Evolutionary conservation across 345 rosid genomes (phyloP), one percentile per base, ranked within the genome.

Genomic region (Clarkia xantiana): DNA sequence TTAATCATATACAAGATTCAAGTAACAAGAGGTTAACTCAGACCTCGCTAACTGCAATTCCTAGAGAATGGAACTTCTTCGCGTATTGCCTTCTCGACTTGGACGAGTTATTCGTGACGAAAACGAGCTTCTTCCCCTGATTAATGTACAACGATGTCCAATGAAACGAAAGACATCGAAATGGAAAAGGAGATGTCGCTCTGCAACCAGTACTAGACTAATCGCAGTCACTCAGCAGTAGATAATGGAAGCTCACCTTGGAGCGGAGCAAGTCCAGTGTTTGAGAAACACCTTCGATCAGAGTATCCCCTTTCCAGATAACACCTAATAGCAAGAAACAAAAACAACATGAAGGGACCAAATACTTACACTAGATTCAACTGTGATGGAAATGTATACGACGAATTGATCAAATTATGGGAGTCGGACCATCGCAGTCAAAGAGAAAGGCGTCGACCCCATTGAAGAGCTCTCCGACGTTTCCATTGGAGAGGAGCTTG

Each of bases 301-400:
- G 94, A 60, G 61, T 75, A 39, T 83, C 85, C 15, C 94, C 94
- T 64, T 73, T 91, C 96, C 96, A 86, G 42, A 91, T 86, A n/a
- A 91, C 98, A 50, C 96, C 93, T 91, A 62, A 42, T 20, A 45
- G 44, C 40, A 6, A 11, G 9, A 41, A 12, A 16, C 14, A 9
- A 14, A 44, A 47, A 9, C 15, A 7, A 19, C 18, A 8, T 15
- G 46, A 47, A 47, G 9, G 3, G 25, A 47, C 7, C 41, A 10
- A 11, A 9, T 19, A 18, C 29, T 29, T 29, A 7, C 36, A 29
- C 36, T 4, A 29, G 1, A 29, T 4, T 29, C 6, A 29, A 29
- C 36, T 29, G 36, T 29, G 36, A 29, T 29, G 9, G 36, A 3
- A 29, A 29, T 29, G 5, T 29, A 29, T 10, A 2, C 9, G 36